Percentiles rank a stretch among this genome's conserved stretches.
These are phyloP conservation scores for Dactylellina leptospora DNA, from an alignment of 2,329 filamentous ascomycete species.

Conservation along the genomic window DNA sequence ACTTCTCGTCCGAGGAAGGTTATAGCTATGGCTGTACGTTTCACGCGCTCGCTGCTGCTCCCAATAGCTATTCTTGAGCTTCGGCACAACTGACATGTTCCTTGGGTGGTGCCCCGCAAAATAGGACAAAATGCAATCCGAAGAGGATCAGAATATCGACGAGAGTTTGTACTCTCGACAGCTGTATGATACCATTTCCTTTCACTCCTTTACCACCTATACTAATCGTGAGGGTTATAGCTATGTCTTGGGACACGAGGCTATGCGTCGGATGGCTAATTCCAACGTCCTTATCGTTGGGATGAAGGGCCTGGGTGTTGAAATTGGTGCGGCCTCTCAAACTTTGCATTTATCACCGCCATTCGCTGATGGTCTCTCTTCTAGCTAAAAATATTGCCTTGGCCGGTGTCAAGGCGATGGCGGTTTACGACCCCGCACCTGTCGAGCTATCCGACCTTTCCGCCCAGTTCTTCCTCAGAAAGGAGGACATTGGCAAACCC, in stretches of 20 bases:
- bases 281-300: conserved; percentile 94
- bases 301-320: conserved; percentile 91
- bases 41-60: background rate
- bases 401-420: conserved; percentile 96
- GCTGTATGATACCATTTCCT: conserved; percentile 68
- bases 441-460: conserved; percentile 88
- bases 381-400: conserved; percentile 97
- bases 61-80: conserved; percentile 22
- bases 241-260: conserved; percentile 77
- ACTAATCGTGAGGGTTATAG: conserved; percentile 56
- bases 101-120: conserved; percentile 48
- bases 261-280: conserved; percentile 98
- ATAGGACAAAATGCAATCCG: conserved; percentile 50
- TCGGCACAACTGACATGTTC: conserved; percentile 48
- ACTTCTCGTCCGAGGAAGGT: conserved; percentile 48
- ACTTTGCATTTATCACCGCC: no score
- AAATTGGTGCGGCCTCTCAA: conserved; percentile 78
- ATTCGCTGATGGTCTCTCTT: background rate
- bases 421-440: conserved; percentile 87
- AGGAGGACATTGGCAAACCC: conserved; percentile 88
- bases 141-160: conserved; percentile 65
- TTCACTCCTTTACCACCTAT: background rate
- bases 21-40: conserved; percentile 50
- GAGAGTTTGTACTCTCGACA: conserved; percentile 78
- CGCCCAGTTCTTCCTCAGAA: conserved; percentile 93